A percentile compares a stretch with the other conserved stretches of the same genome.
These are phyloP conservation scores for Chlorella ohadii DNA, from an alignment of 139 green algal species.

Conservation along the genomic window DNA sequence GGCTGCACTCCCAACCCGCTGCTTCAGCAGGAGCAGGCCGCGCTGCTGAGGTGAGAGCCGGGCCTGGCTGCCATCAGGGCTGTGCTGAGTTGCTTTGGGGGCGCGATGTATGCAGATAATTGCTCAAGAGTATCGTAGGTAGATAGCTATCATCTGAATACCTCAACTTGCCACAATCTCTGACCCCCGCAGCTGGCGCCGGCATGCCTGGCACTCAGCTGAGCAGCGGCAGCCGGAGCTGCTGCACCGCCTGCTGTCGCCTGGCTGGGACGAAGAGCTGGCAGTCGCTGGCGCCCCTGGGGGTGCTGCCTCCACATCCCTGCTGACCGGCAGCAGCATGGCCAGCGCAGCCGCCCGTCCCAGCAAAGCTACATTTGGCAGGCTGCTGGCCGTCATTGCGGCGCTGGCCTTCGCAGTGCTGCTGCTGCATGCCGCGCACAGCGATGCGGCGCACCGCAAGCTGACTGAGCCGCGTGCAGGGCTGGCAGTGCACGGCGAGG, in stretches of 20 bases:
- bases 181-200: constrained; percentile 5
- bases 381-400: neutral
- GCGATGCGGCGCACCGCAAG: constrained; percentile 5
- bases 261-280: neutral
- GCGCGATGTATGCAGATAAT: too few species aligned
- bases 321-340: too few species aligned
- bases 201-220: neutral
- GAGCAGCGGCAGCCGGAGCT: constrained; percentile 6
- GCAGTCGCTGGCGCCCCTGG: neutral
- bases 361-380: too few species aligned
- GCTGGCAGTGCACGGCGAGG: neutral
- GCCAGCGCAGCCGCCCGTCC: too few species aligned
- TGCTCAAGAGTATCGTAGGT: too few species aligned
- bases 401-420: neutral
- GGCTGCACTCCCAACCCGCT: neutral
- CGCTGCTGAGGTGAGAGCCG: constrained; percentile 1
- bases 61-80: too few species aligned
- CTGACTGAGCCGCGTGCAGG: neutral
- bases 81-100: too few species aligned
- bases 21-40: neutral
- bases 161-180: too few species aligned
- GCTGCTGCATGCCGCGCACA: constrained; percentile 14
- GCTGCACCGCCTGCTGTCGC: constrained; percentile 24
- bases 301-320: too few species aligned
- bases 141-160: too few species aligned